Conservation (phyloP, 1,284 basidiomycete genomes). For the Apiotrichum siamense region DNA sequence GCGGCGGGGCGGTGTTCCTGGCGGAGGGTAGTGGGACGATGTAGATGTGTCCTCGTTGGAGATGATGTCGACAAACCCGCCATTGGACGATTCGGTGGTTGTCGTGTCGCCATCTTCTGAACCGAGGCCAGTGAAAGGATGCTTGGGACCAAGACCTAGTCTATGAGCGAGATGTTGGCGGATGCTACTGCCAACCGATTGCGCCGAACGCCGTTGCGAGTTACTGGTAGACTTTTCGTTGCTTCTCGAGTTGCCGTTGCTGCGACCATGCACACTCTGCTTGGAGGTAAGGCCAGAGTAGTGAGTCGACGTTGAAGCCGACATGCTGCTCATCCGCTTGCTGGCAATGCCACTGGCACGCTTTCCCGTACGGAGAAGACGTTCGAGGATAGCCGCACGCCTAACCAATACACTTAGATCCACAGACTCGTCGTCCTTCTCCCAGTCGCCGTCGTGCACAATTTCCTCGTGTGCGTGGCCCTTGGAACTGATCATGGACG, state of each 20-base stretch:
- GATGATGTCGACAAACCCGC: slow-evolving; percentile 8
- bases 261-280: neutral
- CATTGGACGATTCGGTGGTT: neutral
- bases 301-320: slow-evolving; percentile 3
- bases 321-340: slow-evolving; percentile 4
- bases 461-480: neutral
- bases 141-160: neutral
- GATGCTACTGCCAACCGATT: neutral
- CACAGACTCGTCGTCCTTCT: slow-evolving; percentile 3
- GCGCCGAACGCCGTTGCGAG: neutral
- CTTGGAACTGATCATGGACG: neutral
- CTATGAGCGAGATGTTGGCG: neutral
- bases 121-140: slow-evolving; percentile 1
- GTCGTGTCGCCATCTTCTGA: slow-evolving; percentile 4
- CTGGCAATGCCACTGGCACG: slow-evolving; percentile 18
- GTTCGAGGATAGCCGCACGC: slow-evolving; percentile 35
- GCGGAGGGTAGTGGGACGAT: slow-evolving; percentile 1
- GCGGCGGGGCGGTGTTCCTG: slow-evolving; percentile 10
- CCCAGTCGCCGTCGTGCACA: neutral
- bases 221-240: neutral
- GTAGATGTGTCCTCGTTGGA: neutral
- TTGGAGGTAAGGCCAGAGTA: slow-evolving; percentile 2
- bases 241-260: neutral
- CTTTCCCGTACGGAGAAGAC: slow-evolving; percentile 33
- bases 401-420: slow-evolving; percentile 30